phyloP scores from a whole-genome alignment of 2,329 filamentous ascomycete species.

The Teratosphaeria destructans region DNA sequence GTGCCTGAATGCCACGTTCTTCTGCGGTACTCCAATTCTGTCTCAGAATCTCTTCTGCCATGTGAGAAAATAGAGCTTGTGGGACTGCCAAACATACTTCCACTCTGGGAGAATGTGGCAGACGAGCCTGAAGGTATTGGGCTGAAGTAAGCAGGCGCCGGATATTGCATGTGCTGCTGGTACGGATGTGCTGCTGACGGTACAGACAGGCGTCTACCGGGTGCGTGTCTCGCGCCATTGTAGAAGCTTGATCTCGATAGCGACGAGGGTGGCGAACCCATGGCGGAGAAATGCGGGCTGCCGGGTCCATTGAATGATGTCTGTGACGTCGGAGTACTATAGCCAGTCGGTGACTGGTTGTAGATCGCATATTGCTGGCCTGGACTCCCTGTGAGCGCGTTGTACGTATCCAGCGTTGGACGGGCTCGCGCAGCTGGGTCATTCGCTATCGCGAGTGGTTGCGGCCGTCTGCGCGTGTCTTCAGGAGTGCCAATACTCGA shows the following conservation, averaged over 20 bases:
- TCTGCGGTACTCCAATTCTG: constrained; percentile 69
- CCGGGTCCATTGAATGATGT: constrained; percentile 67
- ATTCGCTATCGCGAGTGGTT: constrained; percentile 68
- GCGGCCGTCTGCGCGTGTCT: constrained; percentile 61
- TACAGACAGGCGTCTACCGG: constrained; percentile 56
- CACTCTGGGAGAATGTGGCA: constrained; percentile 45
- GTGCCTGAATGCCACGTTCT: constrained; percentile 87
- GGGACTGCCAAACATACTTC: constrained; percentile 56
- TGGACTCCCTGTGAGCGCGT: constrained; percentile 49
- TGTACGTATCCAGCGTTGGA: constrained; percentile 54
- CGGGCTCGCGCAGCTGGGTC: constrained; percentile 53
- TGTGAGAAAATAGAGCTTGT: constrained; percentile 53
- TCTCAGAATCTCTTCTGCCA: constrained; percentile 55
- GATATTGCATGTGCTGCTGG: constrained; percentile 50
- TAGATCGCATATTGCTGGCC: constrained; percentile 55
- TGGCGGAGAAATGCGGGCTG: constrained; percentile 63
- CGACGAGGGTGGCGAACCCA: constrained; percentile 62
- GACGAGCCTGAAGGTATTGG: constrained; percentile 46
- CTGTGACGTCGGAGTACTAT: constrained; percentile 73
- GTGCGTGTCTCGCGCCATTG: constrained; percentile 58
- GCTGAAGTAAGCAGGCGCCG: constrained; percentile 48
- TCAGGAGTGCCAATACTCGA: constrained; percentile 58
- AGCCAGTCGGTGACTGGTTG: constrained; percentile 60
- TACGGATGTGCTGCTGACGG: constrained; percentile 68
- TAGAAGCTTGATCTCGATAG: constrained; percentile 63